Conservation (phyloP, 345 rosid species). For the Mercurialis annua region DNA sequence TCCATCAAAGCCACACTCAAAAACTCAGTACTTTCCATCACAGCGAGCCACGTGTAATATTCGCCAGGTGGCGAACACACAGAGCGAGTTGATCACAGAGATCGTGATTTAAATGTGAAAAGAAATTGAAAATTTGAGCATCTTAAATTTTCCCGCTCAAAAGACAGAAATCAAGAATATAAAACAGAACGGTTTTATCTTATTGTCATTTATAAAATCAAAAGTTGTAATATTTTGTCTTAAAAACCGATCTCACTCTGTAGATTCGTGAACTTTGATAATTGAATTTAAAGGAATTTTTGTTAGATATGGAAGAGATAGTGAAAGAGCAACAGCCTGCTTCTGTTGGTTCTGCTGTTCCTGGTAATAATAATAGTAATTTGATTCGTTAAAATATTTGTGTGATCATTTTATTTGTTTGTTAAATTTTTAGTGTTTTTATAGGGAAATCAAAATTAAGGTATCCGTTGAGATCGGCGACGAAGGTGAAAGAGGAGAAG, state of each 20-base stretch:
- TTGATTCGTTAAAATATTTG: no score
- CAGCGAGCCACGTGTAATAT: background rate
- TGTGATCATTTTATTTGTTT: no score
- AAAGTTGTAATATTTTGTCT: no score
- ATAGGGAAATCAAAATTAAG: slow-evolving; percentile 56
- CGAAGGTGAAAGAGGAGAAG: slow-evolving; percentile 59
- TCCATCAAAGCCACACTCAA: no score
- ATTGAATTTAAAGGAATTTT: background rate
- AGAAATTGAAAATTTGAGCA: slow-evolving; percentile 12
- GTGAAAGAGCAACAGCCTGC: slow-evolving; percentile 36
- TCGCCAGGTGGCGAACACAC: background rate
- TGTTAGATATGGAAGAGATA: slow-evolving; percentile 41
- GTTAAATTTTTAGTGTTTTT: background rate
- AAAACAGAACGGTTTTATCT: background rate
- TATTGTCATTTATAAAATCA: background rate
- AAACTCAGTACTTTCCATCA: background rate
- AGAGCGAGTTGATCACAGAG: background rate
- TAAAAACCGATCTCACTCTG: background rate
- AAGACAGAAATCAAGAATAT: slow-evolving; percentile 5
- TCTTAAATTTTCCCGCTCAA: slow-evolving; percentile 27
- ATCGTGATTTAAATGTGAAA: background rate
- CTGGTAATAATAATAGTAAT: no score
- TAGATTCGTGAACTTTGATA: background rate
- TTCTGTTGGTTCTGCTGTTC: slow-evolving; percentile 34
- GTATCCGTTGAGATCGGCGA: slow-evolving; percentile 79